These are phyloP conservation scores for Russula foetens DNA, from an alignment of 768 basidiomycete species.

Conservation along the genomic window DNA sequence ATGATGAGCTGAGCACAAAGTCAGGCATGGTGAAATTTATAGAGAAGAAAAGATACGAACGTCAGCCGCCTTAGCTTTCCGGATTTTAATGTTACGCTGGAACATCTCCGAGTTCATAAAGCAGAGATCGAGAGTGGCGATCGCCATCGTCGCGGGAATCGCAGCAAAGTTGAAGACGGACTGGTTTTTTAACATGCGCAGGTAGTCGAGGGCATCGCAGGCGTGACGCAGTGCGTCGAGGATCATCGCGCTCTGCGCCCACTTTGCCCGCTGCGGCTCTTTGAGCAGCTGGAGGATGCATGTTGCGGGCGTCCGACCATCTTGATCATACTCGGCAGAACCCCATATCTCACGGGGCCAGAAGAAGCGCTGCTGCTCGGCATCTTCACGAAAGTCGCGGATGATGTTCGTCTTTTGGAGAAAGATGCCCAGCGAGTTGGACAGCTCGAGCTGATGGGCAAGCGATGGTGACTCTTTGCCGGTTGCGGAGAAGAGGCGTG, in stretches of 20 bases:
- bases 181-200: slow-evolving; percentile 80
- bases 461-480: slow-evolving; percentile 73
- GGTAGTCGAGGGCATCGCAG: slow-evolving; percentile 83
- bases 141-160: slow-evolving; percentile 90
- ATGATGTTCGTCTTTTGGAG: slow-evolving; percentile 99
- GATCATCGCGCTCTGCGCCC: slow-evolving; percentile 83
- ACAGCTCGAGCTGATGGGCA: slow-evolving; percentile 73
- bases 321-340: slow-evolving; percentile 40
- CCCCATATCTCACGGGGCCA: slow-evolving; percentile 96
- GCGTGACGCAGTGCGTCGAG: slow-evolving; percentile 81
- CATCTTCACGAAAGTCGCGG: slow-evolving; percentile 90
- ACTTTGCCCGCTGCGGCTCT: slow-evolving; percentile 58
- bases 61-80: slow-evolving; percentile 80
- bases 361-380: slow-evolving; percentile 76
- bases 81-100: slow-evolving; percentile 86
- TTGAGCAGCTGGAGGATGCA: slow-evolving; percentile 61
- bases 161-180: slow-evolving; percentile 94
- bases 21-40: background rate
- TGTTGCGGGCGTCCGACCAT: slow-evolving; percentile 35
- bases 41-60: slow-evolving; percentile 36
- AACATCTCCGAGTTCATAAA: slow-evolving; percentile 92
- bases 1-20: slow-evolving; percentile 64
- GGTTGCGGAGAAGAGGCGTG: slow-evolving; percentile 79
- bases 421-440: slow-evolving; percentile 91
- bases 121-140: slow-evolving; percentile 85